Percentiles rank a stretch among this genome's conserved stretches.
Conservation (phyloP, 768 basidiomycete species). For the Kwoniella sp. region DNA sequence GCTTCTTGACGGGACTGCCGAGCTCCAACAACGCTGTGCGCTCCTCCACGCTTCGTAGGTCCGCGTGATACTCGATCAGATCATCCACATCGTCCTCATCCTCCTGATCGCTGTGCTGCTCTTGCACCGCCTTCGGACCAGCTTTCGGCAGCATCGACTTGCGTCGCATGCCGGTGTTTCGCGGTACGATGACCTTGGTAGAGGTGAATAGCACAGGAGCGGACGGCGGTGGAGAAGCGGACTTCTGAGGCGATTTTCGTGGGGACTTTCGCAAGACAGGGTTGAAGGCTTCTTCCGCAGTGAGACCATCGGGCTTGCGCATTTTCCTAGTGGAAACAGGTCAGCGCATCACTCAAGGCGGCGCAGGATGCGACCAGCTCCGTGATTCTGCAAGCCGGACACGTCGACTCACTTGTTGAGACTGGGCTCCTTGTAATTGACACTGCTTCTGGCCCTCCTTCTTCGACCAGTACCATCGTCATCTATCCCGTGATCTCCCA, state of each 20-base stretch:
- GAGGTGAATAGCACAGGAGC: background rate
- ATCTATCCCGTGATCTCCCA: no score
- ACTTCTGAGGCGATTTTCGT: background rate
- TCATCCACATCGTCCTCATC: slow-evolving; percentile 17
- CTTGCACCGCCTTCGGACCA: background rate
- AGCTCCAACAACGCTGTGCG: background rate
- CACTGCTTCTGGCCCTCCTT: slow-evolving; percentile 34
- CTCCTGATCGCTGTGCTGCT: background rate
- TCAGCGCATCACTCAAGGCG: no score
- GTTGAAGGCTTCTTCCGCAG: slow-evolving; percentile 24
- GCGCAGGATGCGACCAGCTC: no score
- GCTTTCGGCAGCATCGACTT: slow-evolving; percentile 32
- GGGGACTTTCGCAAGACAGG: slow-evolving; percentile 8
- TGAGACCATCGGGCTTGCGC: slow-evolving; percentile 42
- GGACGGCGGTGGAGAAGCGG: background rate
- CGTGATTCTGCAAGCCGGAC: no score
- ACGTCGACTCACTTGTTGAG: slow-evolving; percentile 35
- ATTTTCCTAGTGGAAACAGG: slow-evolving; percentile 44
- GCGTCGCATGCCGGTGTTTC: slow-evolving; percentile 17
- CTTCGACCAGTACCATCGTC: slow-evolving; percentile 13
- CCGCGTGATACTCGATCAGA: slow-evolving; percentile 1
- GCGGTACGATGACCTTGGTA: background rate
- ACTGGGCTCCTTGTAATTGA: slow-evolving; percentile 49
- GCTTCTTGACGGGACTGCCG: slow-evolving; percentile 1
- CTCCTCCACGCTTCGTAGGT: background rate